These are phyloP conservation scores for sunflower (Helianthus annuus) DNA, from an alignment of 129 eudicot species.

Conservation along the genomic window DNA sequence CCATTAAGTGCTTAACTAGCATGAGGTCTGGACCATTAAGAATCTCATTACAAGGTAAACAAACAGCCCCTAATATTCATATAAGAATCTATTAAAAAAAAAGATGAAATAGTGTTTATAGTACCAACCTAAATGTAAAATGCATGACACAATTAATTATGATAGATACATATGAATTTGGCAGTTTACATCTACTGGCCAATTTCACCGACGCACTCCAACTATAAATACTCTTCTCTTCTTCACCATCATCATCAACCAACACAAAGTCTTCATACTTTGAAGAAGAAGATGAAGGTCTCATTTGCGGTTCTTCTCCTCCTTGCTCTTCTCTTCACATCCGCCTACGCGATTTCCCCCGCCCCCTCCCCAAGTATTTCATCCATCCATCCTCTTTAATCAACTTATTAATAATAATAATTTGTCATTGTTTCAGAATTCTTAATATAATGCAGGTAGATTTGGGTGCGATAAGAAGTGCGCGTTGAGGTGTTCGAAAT, in stretches of 20 bases:
- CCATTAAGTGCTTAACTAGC: too few relatives aligned
- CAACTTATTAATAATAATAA: not conserved
- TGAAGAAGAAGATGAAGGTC: conserved; percentile 21
- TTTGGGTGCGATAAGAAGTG: conserved; percentile 33
- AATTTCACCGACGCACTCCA: not conserved
- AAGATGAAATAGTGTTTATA: not conserved
- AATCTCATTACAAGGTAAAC: too few relatives aligned
- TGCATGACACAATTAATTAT: not conserved
- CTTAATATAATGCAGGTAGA: conserved; percentile 22
- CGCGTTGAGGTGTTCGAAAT: conserved; percentile 32
- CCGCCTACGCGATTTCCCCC: conserved; percentile 10
- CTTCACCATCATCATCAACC: not conserved
- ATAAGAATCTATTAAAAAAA: not conserved
- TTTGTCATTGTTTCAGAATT: not conserved
- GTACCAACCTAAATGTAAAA: not conserved
- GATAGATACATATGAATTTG: not conserved
- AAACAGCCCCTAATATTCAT: too few relatives aligned
- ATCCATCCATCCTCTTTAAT: not conserved
- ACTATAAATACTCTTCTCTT: conserved; percentile 17
- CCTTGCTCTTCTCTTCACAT: conserved; percentile 21
- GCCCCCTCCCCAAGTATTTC: conserved; percentile 14
- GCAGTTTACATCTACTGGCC: not conserved
- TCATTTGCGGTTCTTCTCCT: conserved; percentile 16
- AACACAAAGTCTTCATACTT: not conserved
- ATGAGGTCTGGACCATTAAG: too few relatives aligned